A percentile compares a stretch with the other conserved stretches of the same genome.
phyloP scores from a whole-genome alignment of 179 eudicot species.

The Sideroxylon spinosum region DNA sequence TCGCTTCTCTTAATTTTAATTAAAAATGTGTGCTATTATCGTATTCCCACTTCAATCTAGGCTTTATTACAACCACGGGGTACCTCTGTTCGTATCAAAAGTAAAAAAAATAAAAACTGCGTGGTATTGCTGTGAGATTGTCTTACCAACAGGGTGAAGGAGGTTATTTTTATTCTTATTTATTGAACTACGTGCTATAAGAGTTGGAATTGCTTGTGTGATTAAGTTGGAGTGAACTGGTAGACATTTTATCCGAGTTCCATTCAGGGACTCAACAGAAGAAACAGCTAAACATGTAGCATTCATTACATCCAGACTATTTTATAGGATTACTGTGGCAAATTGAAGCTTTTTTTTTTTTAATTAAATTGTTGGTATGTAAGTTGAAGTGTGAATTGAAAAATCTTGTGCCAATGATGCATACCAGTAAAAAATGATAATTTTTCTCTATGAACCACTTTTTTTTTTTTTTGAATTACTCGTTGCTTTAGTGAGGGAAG shows the following conservation, averaged over 20 bases:
- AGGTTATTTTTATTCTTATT: no score
- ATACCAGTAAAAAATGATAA: not conserved
- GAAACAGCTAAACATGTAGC: not conserved
- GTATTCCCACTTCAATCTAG: not conserved
- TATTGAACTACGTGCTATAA: not conserved
- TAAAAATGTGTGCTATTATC: not conserved
- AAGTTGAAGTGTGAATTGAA: not conserved
- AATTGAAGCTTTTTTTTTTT: no score
- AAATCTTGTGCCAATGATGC: not conserved
- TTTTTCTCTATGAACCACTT: not conserved
- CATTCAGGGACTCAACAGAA: not conserved
- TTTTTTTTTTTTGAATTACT: no score
- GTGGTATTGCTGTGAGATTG: no score
- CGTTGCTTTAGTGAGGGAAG: no score
- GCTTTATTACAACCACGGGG: not conserved
- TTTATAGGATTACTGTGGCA: not conserved
- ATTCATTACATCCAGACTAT: not conserved
- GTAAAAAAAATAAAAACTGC: no score
- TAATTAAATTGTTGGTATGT: no score
- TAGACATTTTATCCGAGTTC: conserved; percentile 9
- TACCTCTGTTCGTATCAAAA: not conserved
- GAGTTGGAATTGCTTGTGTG: not conserved
- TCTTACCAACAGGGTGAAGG: no score
- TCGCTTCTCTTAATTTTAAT: not conserved
- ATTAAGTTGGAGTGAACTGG: not conserved